Evolutionary conservation across 1,284 basidiomycete genomes (phyloP), one percentile per base, ranked within the genome.

Genomic region (Moniliophthora roreri): DNA sequence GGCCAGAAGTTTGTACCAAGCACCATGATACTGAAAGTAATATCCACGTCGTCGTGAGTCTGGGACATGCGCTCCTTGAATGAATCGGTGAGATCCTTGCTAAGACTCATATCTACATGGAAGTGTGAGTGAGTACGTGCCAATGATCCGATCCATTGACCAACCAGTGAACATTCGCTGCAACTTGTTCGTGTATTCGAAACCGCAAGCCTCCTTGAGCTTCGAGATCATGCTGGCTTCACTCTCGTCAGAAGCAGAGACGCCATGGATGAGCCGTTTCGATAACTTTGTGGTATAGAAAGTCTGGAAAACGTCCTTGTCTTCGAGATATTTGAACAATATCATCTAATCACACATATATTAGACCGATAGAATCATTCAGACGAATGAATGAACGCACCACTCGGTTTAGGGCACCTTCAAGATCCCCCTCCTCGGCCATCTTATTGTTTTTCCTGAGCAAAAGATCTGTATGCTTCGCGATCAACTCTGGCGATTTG

Each of bases 141-240:
- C n/a, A n/a, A n/a, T n/a, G n/a, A n/a, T n/a, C n/a, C n/a, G n/a
- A n/a, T n/a, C n/a, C n/a, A n/a, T n/a, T n/a, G n/a, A 66, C 81
- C 41, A 59, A 91, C 91, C 92, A 44, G 93, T 95, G 76, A 99
- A 98, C 97, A 99, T 99, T 66, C 94, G 87, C 67, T 95, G 93
- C 44, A 99, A 82, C 73, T 98, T 98, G 79, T 91, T 93, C 46
- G 97, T 98, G 73, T 98, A 99, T 68, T 99, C 97, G 79, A 96
- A 98, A 59, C 97, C 97, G 62, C 93, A 98, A 8, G 93, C 90
- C 69, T 98, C 97, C 80, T 99, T 99, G 62, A 99, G 75, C 74
- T 98, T 97, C 52, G 95, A 91, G 62, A 99, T 99, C 97, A 99
- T 99, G 71, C 90, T 95, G 24, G 92, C 90, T 69, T 99, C 97